Conservation (phyloP, 23 red algal genomes). For the Gracilaria vermiculophylla region DNA sequence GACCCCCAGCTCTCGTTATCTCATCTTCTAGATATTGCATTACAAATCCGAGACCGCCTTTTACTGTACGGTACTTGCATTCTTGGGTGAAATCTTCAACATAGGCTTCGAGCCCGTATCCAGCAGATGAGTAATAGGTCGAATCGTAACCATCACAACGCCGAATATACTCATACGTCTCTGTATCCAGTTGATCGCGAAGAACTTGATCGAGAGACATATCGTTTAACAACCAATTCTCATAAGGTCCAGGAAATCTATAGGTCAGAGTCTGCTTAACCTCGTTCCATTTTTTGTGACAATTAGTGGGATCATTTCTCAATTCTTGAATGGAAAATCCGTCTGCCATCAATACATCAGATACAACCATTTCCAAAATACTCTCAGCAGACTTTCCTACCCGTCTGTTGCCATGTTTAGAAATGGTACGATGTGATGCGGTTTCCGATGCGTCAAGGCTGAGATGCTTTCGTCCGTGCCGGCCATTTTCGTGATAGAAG, state of each 20-base stretch:
- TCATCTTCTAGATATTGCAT: neutral
- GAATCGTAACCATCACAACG: neutral
- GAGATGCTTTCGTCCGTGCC: neutral
- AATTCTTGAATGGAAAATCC: neutral
- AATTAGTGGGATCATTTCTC: neutral
- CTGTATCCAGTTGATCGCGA: neutral
- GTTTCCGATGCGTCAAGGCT: neutral
- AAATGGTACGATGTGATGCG: neutral
- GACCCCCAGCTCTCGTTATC: neutral
- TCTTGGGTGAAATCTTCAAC: neutral
- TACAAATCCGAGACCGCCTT: slow-evolving; percentile 4
- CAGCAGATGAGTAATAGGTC: neutral
- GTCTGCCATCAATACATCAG: neutral
- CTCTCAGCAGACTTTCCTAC: neutral
- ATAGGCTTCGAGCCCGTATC: neutral
- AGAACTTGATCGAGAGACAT: slow-evolving; percentile 5
- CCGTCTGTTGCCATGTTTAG: neutral
- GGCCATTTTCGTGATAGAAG: neutral
- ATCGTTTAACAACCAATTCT: neutral
- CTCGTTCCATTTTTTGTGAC: slow-evolving; percentile 20
- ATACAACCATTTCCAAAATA: neutral
- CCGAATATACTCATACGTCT: neutral
- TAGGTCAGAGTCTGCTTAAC: neutral
- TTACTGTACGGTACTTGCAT: neutral
- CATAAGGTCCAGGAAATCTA: slow-evolving; percentile 20